Percentiles rank a stretch among this genome's conserved stretches.
These are phyloP conservation scores for Fusarium sp. DNA, from an alignment of 2,329 filamentous ascomycete species.

Conservation along the genomic window DNA sequence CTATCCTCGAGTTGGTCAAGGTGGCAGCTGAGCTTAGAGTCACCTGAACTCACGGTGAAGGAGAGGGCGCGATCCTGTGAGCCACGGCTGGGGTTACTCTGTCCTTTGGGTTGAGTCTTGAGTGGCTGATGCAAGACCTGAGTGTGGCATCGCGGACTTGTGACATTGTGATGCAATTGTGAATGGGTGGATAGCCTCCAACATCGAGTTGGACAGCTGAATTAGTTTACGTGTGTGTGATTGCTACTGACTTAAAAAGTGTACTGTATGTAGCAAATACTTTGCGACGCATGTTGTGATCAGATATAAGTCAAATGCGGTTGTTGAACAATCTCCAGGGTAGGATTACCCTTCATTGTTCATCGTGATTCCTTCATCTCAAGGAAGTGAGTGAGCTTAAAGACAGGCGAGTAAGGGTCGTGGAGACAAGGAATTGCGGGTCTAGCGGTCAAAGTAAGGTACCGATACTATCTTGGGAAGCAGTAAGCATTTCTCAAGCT, in stretches of 20 bases:
- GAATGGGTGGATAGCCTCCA: constrained; percentile 19
- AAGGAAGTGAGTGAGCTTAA: constrained; percentile 7
- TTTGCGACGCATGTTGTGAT: neutral
- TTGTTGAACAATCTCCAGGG: constrained; percentile 6
- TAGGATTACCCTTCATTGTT: neutral
- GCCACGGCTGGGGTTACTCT: constrained; percentile 25
- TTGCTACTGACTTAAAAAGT: neutral
- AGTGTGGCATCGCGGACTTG: constrained; percentile 23
- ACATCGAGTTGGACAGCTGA: neutral
- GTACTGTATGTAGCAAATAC: neutral
- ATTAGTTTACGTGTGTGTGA: neutral
- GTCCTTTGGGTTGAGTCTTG: neutral
- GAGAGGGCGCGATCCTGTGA: constrained; percentile 29
- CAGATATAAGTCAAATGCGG: neutral
- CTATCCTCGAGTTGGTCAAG: constrained; percentile 25
- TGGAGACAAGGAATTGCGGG: constrained; percentile 10
- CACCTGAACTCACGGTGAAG: constrained; percentile 27
- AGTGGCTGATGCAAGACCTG: constrained; percentile 19
- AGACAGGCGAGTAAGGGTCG: constrained; percentile 18
- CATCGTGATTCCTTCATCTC: constrained; percentile 24
- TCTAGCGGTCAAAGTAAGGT: constrained; percentile 29
- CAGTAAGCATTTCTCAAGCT: constrained; percentile 2
- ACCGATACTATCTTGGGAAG: constrained; percentile 34
- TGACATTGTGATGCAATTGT: constrained; percentile 14
- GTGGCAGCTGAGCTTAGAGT: constrained; percentile 30